Percentiles rank a stretch among this genome's conserved stretches.
Conservation (phyloP, 225 moss, liverwort and hornwort genomes). For the Marchantia polymorpha region DNA sequence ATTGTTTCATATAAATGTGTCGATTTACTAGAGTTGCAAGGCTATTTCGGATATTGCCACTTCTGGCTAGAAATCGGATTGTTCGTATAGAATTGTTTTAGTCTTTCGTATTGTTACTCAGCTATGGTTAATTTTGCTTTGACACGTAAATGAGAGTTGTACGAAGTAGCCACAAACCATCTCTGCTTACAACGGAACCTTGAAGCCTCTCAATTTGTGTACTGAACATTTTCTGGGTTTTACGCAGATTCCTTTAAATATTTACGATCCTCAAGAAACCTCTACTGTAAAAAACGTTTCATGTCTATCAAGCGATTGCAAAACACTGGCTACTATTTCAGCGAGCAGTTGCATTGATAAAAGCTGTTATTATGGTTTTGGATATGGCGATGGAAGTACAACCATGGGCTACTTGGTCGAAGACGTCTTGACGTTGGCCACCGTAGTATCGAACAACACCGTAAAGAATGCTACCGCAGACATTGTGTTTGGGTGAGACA, state of each 20-base stretch:
- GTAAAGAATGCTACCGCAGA: conserved; percentile 42
- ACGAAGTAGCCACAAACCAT: neutral
- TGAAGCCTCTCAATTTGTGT: neutral
- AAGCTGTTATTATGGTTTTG: conserved; percentile 56
- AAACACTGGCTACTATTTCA: conserved; percentile 14
- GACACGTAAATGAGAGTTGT: neutral
- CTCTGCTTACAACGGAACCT: neutral
- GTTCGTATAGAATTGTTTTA: neutral
- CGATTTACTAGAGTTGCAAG: neutral
- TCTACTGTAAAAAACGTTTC: conserved; percentile 36
- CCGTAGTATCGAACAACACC: conserved; percentile 44
- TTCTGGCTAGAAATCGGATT: neutral
- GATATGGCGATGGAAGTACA: conserved; percentile 81
- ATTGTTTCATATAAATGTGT: neutral
- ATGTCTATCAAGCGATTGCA: conserved; percentile 51
- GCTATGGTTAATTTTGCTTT: neutral
- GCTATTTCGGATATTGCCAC: neutral
- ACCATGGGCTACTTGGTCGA: conserved; percentile 69
- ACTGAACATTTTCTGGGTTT: neutral
- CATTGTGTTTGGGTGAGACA: conserved; percentile 76
- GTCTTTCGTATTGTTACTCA: neutral
- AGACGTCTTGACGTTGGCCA: conserved; percentile 58
- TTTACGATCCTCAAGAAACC: conserved; percentile 61
- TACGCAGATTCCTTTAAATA: conserved; percentile 58
- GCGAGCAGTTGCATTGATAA: conserved; percentile 24